These are phyloP conservation scores for Eutypella sp. DNA, from an alignment of 2,329 filamentous ascomycete species.

Conservation along the genomic window DNA sequence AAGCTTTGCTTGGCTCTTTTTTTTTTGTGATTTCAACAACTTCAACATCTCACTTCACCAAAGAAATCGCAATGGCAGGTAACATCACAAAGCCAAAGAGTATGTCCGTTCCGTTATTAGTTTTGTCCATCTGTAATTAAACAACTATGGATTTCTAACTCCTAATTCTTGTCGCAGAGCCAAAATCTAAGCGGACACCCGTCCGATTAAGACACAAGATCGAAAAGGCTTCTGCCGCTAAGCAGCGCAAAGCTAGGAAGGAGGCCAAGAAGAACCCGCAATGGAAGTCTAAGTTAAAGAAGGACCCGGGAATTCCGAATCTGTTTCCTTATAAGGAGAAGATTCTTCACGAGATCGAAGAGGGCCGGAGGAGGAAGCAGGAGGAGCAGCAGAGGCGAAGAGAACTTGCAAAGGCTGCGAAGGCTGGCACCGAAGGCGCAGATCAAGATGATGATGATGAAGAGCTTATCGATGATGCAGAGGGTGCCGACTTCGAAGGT, in stretches of 20 bases:
- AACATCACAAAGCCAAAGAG: slow-evolving; percentile 27
- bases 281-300: slow-evolving; percentile 94
- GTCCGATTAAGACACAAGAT: slow-evolving; percentile 94
- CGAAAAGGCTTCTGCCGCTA: slow-evolving; percentile 82
- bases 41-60: slow-evolving; percentile 1
- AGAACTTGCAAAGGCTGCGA: slow-evolving; percentile 66
- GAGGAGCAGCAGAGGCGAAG: slow-evolving; percentile 69
- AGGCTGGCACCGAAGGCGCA: slow-evolving; percentile 44
- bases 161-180: slow-evolving; percentile 53
- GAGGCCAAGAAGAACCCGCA: slow-evolving; percentile 92
- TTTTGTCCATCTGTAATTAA: neutral
- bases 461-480: slow-evolving; percentile 40
- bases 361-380: slow-evolving; percentile 72
- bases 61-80: slow-evolving; percentile 21
- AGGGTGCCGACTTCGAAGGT: slow-evolving; percentile 43
- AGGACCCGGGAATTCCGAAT: slow-evolving; percentile 96
- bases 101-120: slow-evolving; percentile 15
- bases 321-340: slow-evolving; percentile 97
- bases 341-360: slow-evolving; percentile 90
- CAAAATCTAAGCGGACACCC: slow-evolving; percentile 86
- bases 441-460: slow-evolving; percentile 42
- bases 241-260: slow-evolving; percentile 88
- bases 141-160: neutral
- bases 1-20: no score
- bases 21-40: no score